These are phyloP conservation scores for Achlya hypogyna DNA, from an alignment of 352 stramenopile species.

Conservation along the genomic window DNA sequence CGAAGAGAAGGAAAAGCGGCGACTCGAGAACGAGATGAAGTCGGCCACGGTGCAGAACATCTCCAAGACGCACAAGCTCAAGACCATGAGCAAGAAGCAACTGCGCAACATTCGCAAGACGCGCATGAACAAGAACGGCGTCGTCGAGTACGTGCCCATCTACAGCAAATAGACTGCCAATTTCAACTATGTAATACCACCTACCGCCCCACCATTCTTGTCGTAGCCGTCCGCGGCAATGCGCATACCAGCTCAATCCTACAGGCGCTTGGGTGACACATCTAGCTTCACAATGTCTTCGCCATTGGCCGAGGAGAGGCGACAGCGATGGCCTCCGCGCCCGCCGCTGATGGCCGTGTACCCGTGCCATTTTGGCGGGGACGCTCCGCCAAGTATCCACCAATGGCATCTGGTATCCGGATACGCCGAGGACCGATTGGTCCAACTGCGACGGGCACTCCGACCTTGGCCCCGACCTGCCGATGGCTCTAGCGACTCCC, in stretches of 20 bases:
- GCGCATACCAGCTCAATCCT: not conserved
- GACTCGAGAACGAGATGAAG: constrained; percentile 87
- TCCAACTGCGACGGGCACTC: not conserved
- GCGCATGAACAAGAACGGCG: constrained; percentile 85
- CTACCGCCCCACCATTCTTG: too few relatives aligned
- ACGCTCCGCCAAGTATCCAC: not conserved
- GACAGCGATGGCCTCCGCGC: too few relatives aligned
- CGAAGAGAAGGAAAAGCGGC: constrained; percentile 81
- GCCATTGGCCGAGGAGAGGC: too few relatives aligned
- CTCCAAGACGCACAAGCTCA: constrained; percentile 76
- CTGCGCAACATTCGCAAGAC: constrained; percentile 88
- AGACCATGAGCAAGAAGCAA: constrained; percentile 91
- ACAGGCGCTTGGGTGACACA: too few relatives aligned
- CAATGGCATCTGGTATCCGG: not conserved
- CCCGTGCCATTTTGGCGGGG: not conserved
- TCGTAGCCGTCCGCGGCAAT: too few relatives aligned
- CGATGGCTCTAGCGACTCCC: constrained; percentile 3
- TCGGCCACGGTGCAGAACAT: constrained; percentile 83
- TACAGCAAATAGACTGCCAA: constrained; percentile 37
- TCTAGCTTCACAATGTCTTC: too few relatives aligned
- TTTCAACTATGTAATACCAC: too few relatives aligned
- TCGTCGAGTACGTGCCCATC: constrained; percentile 80
- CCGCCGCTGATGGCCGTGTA: too few relatives aligned
- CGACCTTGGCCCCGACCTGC: not conserved
- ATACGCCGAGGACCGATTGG: not conserved